Percentiles rank a stretch among this genome's conserved stretches.
Conservation (phyloP, 352 stramenopile species). For the Phytopythium chamaehyphon region DNA sequence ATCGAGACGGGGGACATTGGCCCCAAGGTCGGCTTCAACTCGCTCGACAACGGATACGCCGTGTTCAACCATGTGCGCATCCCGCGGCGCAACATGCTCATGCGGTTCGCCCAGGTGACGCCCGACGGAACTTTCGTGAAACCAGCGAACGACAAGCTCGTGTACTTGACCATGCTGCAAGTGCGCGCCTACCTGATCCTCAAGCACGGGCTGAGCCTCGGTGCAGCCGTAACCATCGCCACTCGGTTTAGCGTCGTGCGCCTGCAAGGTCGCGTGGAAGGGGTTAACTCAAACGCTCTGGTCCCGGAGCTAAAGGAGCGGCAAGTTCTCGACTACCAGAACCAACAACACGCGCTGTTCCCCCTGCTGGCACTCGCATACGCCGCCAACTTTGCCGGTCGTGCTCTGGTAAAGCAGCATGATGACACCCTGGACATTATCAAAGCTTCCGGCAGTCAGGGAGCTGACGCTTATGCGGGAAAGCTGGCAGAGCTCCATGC, state of each 20-base stretch:
- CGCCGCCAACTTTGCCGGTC: constrained; percentile 30
- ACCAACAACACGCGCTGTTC: constrained; percentile 47
- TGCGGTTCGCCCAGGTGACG: constrained; percentile 33
- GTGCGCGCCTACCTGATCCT: constrained; percentile 28
- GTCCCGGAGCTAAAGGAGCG: constrained; percentile 25
- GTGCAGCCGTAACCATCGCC: constrained; percentile 32
- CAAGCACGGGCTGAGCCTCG: constrained; percentile 13
- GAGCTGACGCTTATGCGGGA: constrained; percentile 10
- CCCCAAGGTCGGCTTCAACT: constrained; percentile 90
- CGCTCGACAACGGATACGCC: constrained; percentile 91
- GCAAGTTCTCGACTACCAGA: constrained; percentile 62
- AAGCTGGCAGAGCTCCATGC: constrained; percentile 30
- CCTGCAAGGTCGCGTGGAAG: constrained; percentile 29
- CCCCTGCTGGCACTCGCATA: constrained; percentile 37
- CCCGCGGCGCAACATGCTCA: constrained; percentile 51
- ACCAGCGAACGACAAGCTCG: constrained; percentile 59
- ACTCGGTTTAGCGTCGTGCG: constrained; percentile 48
- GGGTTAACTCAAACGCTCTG: constrained; percentile 1
- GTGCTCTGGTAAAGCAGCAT: constrained; percentile 21
- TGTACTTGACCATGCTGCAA: constrained; percentile 57
- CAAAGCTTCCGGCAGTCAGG: constrained; percentile 9
- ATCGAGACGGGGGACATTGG: too few relatives aligned
- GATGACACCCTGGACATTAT: constrained; percentile 21
- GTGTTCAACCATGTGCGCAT: constrained; percentile 88
- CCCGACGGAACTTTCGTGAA: constrained; percentile 54